phyloP scores from a whole-genome alignment of 2,329 filamentous ascomycete species.

The Aspergillus quadricinctus region DNA sequence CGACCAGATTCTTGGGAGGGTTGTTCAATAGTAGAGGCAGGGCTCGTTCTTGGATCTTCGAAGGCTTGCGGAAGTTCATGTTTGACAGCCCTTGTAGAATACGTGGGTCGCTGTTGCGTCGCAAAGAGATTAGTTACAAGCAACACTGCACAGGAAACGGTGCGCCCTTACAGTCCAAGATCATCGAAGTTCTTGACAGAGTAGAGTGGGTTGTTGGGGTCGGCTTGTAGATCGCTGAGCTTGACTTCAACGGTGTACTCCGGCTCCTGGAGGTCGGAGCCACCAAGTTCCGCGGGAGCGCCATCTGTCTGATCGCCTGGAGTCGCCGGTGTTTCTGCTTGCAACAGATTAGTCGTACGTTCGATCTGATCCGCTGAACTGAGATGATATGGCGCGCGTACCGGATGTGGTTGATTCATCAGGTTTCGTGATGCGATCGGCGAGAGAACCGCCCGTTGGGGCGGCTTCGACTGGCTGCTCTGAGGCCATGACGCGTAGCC shows the following conservation, averaged over 20 bases:
- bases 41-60: conserved; percentile 95
- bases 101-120: conserved; percentile 46
- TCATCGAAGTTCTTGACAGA: conserved; percentile 82
- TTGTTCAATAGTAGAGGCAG: conserved; percentile 81
- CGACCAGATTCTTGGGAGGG: conserved; percentile 91
- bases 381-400: conserved; percentile 20
- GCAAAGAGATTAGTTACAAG: conserved; percentile 3
- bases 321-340: conserved; percentile 13
- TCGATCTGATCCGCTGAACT: conserved; percentile 12
- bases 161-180: conserved; percentile 66
- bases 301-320: conserved; percentile 36
- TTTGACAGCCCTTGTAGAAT: conserved; percentile 73
- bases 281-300: conserved; percentile 34
- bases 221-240: conserved; percentile 80
- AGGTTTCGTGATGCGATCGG: conserved; percentile 46
- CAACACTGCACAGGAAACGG: not conserved
- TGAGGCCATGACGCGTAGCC: conserved; percentile 32
- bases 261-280: conserved; percentile 61
- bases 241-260: conserved; percentile 90
- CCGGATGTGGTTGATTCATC: conserved; percentile 28
- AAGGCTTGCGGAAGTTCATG: conserved; percentile 90
- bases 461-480: conserved; percentile 26
- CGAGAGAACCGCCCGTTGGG: conserved; percentile 39
- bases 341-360: conserved; percentile 14
- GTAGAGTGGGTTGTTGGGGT: conserved; percentile 81